Evolutionary conservation across 1,284 basidiomycete genomes (phyloP).

Genomic region (Porogramme epimiltina): DNA sequence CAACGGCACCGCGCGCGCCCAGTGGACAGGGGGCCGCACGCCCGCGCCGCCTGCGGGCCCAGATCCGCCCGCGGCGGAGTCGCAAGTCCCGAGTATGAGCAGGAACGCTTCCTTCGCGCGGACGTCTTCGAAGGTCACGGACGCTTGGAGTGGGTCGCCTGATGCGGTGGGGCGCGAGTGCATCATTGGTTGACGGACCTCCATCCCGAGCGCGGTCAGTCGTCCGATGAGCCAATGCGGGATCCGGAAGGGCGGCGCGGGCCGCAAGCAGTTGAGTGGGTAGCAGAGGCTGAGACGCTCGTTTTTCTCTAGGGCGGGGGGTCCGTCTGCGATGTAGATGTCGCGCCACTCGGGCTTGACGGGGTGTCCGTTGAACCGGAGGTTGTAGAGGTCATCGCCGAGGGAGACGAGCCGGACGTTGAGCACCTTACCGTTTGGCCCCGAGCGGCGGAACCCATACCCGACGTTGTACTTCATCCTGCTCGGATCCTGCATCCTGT

Average conservation of each 20-base stretch:
- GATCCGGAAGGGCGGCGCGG: constrained; percentile 3
- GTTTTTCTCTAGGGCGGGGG: background rate
- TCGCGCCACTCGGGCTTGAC: constrained; percentile 7
- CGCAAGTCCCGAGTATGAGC: background rate
- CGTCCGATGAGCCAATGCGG: constrained; percentile 1
- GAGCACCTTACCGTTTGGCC: background rate
- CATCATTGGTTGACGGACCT: background rate
- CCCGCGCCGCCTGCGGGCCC: background rate
- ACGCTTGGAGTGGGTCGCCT: background rate
- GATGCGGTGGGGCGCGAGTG: background rate
- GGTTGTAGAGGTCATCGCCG: background rate
- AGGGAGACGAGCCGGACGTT: background rate
- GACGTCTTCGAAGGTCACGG: background rate
- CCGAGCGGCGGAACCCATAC: background rate
- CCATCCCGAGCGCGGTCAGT: background rate
- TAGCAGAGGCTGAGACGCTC: background rate
- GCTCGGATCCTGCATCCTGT: background rate
- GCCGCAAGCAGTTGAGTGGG: background rate
- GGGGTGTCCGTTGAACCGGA: background rate
- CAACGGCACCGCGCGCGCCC: background rate
- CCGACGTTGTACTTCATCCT: background rate
- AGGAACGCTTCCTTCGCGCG: background rate
- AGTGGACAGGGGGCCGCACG: background rate
- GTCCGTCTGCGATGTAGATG: constrained; percentile 1
- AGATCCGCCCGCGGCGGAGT: no score